Evolutionary conservation across 345 rosid genomes (phyloP), one percentile per base, ranked within the genome.

Genomic region (Litchi chinensis): DNA sequence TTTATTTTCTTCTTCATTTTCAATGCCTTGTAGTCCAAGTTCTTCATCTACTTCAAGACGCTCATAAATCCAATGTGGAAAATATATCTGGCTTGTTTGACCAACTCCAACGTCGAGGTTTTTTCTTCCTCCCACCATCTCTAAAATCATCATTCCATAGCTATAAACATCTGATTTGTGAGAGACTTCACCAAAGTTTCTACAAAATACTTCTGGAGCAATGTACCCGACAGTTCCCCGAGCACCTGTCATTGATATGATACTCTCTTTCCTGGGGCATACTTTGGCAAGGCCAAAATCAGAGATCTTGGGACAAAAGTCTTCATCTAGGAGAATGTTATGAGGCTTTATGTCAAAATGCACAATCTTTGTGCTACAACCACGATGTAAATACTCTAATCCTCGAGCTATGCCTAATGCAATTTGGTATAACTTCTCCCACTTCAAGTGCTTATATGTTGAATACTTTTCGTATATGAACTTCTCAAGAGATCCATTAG

Each of bases 121-220:
- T 18, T 66, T 37, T 37, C 70, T 37, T 2, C 70, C 46, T 37
- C 46, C 22, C 16, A 6, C 22, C 46, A 66, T 66, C 39, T 66
- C 46, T 37, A 37, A 18, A 32, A 37, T 22, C 46, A 66, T 66
- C 70, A 37, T 66, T 67, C 28, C 16, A 67, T 40, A 67, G 0
- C 26, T 67, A 9, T 67, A 67, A 9, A 67, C 71, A 67, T 67
- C 71, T 6, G 26, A 67, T 5, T 67, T 67, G 52, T 67, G 71
- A 67, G 70, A 67, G 26, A 67, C 24, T n/a, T 9, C 6, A 2
- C 52, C 71, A 40, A 67, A 67, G 10, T 18, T 41, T 40, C 26
- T 39, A 19, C 15, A 67, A 8, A 37, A 66, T 0, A 39, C 24
- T 66, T 66, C 46, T 39, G 24, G 70, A 16, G 70, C 70, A 66